These are phyloP conservation scores for Curvularia spicifera DNA, from an alignment of 2,329 filamentous ascomycete species.

Conservation along the genomic window DNA sequence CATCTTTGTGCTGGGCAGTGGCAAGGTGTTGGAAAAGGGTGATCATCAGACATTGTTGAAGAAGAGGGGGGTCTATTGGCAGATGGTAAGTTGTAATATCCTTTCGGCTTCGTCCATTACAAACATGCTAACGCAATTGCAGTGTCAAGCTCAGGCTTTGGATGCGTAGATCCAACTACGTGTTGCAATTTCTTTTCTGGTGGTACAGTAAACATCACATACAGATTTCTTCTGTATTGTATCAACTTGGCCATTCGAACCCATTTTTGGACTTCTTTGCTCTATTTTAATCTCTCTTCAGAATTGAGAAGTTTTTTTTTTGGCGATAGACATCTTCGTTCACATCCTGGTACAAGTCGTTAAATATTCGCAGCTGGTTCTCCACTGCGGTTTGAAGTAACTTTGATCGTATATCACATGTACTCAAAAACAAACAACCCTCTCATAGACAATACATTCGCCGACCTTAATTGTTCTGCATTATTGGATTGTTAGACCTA, in stretches of 20 bases:
- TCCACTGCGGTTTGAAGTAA: no score
- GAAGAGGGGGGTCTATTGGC: conserved; percentile 44
- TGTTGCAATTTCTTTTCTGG: background rate
- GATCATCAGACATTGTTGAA: conserved; percentile 40
- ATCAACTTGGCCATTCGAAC: background rate
- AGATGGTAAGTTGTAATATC: conserved; percentile 36
- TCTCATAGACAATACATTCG: no score
- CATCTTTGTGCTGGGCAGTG: conserved; percentile 47
- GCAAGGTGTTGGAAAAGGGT: conserved; percentile 44
- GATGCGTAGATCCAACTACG: conserved; percentile 31
- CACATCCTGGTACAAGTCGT: background rate
- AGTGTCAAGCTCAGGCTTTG: conserved; percentile 50
- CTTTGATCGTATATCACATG: no score
- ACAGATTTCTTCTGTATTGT: background rate
- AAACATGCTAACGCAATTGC: conserved; percentile 1
- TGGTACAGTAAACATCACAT: background rate
- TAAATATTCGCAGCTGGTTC: no score
- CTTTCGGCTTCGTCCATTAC: background rate
- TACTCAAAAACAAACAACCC: no score
- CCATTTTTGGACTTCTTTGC: background rate
- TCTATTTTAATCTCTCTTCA: background rate
- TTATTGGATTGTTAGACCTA: no score
- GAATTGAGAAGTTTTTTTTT: background rate
- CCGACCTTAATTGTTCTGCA: background rate
- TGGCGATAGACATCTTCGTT: background rate